Evolutionary conservation across 305 asterid genomes (phyloP).

Genomic region (Fraxinus albicans): DNA sequence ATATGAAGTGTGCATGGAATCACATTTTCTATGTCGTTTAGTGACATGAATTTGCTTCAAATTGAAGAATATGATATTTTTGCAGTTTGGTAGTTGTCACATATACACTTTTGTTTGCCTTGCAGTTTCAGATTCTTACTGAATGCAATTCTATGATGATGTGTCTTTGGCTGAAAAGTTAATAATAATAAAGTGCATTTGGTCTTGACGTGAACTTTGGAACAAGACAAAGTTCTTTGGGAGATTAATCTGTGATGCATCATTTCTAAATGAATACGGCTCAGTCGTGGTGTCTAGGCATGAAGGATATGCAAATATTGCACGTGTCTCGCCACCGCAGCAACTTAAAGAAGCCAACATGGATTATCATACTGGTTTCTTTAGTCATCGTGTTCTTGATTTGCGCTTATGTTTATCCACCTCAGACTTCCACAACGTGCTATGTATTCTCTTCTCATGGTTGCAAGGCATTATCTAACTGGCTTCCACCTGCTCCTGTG

Average conservation of each 20-base stretch:
- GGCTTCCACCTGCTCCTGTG: conserved; percentile 83
- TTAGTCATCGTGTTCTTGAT: conserved; percentile 84
- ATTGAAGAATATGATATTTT: background rate
- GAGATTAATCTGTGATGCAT: conserved; percentile 44
- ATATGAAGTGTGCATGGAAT: background rate
- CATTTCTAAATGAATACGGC: conserved; percentile 70
- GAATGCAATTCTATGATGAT: conserved; percentile 23
- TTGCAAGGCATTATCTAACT: conserved; percentile 67
- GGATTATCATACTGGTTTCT: conserved; percentile 85
- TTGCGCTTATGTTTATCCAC: conserved; percentile 90
- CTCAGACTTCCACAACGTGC: conserved; percentile 74
- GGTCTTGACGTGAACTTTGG: conserved; percentile 15
- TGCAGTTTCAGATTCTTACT: conserved; percentile 31
- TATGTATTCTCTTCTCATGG: conserved; percentile 75
- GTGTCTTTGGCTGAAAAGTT: conserved; percentile 16
- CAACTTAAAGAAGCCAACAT: conserved; percentile 83
- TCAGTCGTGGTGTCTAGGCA: conserved; percentile 85
- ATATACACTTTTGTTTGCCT: background rate
- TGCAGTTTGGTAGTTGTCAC: background rate
- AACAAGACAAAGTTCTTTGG: conserved; percentile 11
- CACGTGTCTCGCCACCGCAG: conserved; percentile 80
- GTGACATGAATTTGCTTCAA: background rate
- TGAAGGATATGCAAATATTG: conserved; percentile 73
- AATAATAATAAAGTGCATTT: conserved; percentile 12
- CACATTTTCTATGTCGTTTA: background rate